phyloP scores from a whole-genome alignment of 768 basidiomycete genomes.

The Russula olivacea region DNA sequence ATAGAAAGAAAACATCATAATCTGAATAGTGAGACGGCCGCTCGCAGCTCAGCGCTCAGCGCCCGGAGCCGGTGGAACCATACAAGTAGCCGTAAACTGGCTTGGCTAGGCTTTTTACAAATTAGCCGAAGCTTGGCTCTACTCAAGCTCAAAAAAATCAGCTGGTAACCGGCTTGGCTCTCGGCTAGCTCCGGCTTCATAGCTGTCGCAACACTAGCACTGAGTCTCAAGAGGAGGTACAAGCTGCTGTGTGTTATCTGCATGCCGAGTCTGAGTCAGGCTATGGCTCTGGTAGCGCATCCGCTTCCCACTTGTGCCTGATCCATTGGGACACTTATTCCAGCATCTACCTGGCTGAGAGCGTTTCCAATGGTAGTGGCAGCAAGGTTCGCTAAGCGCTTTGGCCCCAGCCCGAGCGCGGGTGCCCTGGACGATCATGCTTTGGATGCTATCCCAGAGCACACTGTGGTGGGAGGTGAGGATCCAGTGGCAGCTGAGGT shows the following conservation, averaged over 20 bases:
- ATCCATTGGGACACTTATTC: constrained; percentile 23
- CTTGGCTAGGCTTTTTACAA: too few species aligned
- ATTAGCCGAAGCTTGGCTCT: too few species aligned
- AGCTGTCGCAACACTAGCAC: too few species aligned
- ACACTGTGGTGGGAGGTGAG: constrained; percentile 2
- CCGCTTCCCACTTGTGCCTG: constrained; percentile 10
- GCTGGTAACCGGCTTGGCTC: too few species aligned
- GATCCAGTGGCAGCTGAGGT: not conserved
- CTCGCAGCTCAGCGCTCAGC: too few species aligned
- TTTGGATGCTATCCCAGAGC: constrained; percentile 22
- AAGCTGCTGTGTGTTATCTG: constrained; percentile 21
- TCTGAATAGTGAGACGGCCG: too few species aligned
- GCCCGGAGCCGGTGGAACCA: too few species aligned
- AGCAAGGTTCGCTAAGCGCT: constrained; percentile 15
- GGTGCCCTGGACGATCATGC: constrained; percentile 19
- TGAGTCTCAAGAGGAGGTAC: constrained; percentile 22
- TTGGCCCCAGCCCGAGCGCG: constrained; percentile 17
- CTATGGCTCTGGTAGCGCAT: constrained; percentile 21
- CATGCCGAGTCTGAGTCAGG: constrained; percentile 23
- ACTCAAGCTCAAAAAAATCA: too few species aligned
- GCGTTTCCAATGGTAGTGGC: constrained; percentile 18
- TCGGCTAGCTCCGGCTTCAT: too few species aligned
- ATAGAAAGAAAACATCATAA: too few species aligned
- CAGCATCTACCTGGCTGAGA: constrained; percentile 22
- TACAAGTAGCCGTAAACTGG: too few species aligned